Percentiles rank a stretch among this genome's conserved stretches.
These are phyloP conservation scores for Diutina rugosa DNA, from an alignment of 1,139 yeast species.

Conservation along the genomic window DNA sequence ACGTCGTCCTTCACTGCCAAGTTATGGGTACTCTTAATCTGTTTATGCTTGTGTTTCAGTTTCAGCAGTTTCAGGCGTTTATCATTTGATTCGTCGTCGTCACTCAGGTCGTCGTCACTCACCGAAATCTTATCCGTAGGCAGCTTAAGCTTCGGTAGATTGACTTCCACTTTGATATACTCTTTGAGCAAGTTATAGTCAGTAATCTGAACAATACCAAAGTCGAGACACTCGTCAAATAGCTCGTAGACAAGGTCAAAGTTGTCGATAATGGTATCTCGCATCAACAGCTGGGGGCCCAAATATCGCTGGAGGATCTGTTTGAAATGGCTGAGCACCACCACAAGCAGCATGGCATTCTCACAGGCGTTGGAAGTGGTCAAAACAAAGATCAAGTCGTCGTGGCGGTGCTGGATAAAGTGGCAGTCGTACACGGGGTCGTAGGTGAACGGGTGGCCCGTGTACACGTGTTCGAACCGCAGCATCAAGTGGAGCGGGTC, in stretches of 20 bases:
- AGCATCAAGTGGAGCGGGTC: slow-evolving; percentile 13
- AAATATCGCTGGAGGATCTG: slow-evolving; percentile 20
- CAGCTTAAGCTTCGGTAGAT: slow-evolving; percentile 12
- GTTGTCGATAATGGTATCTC: slow-evolving; percentile 27
- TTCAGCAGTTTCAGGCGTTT: slow-evolving; percentile 4
- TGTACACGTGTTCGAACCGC: slow-evolving; percentile 15
- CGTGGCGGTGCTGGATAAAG: slow-evolving; percentile 14
- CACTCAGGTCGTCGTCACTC: neutral
- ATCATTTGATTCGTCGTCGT: slow-evolving; percentile 5
- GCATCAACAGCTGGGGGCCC: slow-evolving; percentile 5
- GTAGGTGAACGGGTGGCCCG: slow-evolving; percentile 19
- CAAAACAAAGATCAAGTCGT: slow-evolving; percentile 19
- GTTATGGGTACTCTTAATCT: slow-evolving; percentile 26
- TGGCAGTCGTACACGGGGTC: slow-evolving; percentile 19
- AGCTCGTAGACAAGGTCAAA: slow-evolving; percentile 26
- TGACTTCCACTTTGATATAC: slow-evolving; percentile 28
- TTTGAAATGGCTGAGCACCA: slow-evolving; percentile 22
- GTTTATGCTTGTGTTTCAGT: slow-evolving; percentile 8
- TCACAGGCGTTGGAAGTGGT: slow-evolving; percentile 13
- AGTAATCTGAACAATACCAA: slow-evolving; percentile 29
- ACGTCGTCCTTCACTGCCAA: slow-evolving; percentile 17
- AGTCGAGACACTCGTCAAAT: slow-evolving; percentile 34
- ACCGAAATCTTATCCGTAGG: neutral
- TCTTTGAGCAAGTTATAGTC: slow-evolving; percentile 32
- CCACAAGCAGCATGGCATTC: slow-evolving; percentile 31